Evolutionary conservation across 148 eudicot genomes (phyloP).

Genomic region (Pouteria glomerata): DNA sequence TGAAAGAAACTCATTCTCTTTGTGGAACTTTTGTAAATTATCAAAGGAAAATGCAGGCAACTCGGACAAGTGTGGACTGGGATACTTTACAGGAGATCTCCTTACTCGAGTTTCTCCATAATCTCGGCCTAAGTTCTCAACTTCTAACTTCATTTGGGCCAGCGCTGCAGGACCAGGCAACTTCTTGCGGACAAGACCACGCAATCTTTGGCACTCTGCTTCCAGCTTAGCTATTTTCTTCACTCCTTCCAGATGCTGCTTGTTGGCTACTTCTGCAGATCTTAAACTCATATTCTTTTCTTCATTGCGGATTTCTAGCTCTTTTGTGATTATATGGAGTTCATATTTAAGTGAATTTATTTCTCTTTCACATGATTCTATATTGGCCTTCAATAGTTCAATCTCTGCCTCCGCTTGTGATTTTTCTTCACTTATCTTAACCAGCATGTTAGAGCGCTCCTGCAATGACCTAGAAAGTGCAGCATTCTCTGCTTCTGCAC

Average conservation of each 20-base stretch:
- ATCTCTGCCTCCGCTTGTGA: constrained; percentile 88
- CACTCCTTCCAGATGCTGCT: constrained; percentile 83
- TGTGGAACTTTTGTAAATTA: constrained; percentile 54
- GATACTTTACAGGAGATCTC: constrained; percentile 72
- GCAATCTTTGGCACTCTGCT: constrained; percentile 93
- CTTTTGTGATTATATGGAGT: constrained; percentile 71
- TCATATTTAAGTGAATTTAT: constrained; percentile 91
- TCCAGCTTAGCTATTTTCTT: constrained; percentile 92
- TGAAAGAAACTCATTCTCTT: constrained; percentile 81
- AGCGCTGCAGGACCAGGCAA: constrained; percentile 98
- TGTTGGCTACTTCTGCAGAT: constrained; percentile 89
- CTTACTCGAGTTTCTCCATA: constrained; percentile 62
- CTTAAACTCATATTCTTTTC: constrained; percentile 91
- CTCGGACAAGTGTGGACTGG: constrained; percentile 56
- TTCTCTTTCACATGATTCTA: constrained; percentile 84
- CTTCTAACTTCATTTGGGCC: constrained; percentile 98
- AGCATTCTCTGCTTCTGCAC: constrained; percentile 73
- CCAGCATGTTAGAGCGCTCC: constrained; percentile 85
- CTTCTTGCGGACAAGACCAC: constrained; percentile 93
- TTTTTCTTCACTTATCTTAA: constrained; percentile 77
- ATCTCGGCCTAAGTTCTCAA: constrained; percentile 79
- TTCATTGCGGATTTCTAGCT: constrained; percentile 90
- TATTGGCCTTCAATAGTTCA: constrained; percentile 59
- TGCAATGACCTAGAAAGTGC: constrained; percentile 90
- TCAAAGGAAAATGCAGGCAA: constrained; percentile 69